Conservation (phyloP, 371 early-diverging fungal species). For the Mycotypha africana region DNA sequence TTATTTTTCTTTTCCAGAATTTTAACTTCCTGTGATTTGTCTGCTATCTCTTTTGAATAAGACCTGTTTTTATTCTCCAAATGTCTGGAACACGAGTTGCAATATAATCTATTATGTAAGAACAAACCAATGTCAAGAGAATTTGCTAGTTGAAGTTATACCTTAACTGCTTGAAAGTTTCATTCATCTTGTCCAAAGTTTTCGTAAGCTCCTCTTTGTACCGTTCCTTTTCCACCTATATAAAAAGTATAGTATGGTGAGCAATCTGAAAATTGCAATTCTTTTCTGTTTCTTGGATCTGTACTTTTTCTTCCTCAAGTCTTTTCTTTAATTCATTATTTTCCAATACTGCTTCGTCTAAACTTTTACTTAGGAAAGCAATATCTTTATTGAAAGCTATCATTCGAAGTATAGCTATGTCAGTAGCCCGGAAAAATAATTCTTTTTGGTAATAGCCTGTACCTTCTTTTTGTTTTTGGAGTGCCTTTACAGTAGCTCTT, state of each 20-base stretch:
- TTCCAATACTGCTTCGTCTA: conserved; percentile 21
- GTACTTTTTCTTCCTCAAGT: conserved; percentile 27
- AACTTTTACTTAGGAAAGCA: conserved; percentile 23
- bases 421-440: too few species aligned
- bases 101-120: too few species aligned
- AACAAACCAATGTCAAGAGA: neutral
- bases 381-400: conserved; percentile 34
- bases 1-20: conserved; percentile 7
- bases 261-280: too few species aligned
- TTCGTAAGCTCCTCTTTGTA: conserved; percentile 16
- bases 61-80: conserved; percentile 14
- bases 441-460: too few species aligned
- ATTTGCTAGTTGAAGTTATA: neutral
- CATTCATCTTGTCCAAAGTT: conserved; percentile 14
- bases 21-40: conserved; percentile 16
- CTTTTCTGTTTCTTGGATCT: neutral
- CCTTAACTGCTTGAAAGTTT: conserved; percentile 18
- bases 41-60: conserved; percentile 10
- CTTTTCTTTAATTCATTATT: conserved; percentile 25
- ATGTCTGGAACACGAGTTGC: conserved; percentile 6
- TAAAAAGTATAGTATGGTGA: too few species aligned
- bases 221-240: conserved; percentile 12
- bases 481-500: conserved; percentile 28
- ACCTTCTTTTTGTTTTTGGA: conserved; percentile 45
- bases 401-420: too few species aligned